A percentile compares a stretch with the other conserved stretches of the same genome.
Conservation (phyloP, 345 rosid genomes). For the Hibiscus mutabilis region DNA sequence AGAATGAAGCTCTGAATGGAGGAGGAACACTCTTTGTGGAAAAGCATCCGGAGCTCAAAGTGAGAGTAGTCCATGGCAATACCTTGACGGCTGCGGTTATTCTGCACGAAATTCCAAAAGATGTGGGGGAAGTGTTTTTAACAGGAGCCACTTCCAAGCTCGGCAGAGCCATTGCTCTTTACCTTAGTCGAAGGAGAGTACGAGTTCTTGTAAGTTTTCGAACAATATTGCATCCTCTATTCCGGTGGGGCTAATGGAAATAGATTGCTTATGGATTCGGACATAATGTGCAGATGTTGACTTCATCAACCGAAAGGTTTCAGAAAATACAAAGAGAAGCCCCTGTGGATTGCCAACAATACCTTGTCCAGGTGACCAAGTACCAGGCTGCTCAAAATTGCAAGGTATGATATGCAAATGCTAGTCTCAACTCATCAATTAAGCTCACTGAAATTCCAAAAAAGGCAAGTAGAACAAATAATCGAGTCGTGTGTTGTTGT, state of each 20-base stretch:
- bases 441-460: neutral
- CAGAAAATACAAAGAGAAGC: conserved; percentile 86
- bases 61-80: conserved; percentile 93
- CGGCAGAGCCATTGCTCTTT: conserved; percentile 93
- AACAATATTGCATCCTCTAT: neutral
- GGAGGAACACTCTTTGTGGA: conserved; percentile 87
- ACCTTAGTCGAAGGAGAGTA: conserved; percentile 70
- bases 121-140: conserved; percentile 80
- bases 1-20: conserved; percentile 95
- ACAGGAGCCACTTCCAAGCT: conserved; percentile 98
- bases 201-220: conserved; percentile 52
- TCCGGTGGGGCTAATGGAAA: neutral
- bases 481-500: neutral
- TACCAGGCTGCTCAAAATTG: conserved; percentile 82
- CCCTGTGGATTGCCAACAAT: conserved; percentile 60
- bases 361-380: conserved; percentile 85
- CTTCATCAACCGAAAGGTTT: conserved; percentile 77
- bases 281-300: conserved; percentile 61
- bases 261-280: neutral
- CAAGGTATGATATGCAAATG: conserved; percentile 38
- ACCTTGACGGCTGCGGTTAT: conserved; percentile 98
- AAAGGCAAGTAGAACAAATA: neutral
- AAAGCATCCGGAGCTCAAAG: conserved; percentile 73
- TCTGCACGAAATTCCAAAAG: conserved; percentile 61
- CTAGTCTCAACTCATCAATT: neutral